Conservation (phyloP, 2,329 filamentous ascomycete species). For the Nectriaceae sp. region DNA sequence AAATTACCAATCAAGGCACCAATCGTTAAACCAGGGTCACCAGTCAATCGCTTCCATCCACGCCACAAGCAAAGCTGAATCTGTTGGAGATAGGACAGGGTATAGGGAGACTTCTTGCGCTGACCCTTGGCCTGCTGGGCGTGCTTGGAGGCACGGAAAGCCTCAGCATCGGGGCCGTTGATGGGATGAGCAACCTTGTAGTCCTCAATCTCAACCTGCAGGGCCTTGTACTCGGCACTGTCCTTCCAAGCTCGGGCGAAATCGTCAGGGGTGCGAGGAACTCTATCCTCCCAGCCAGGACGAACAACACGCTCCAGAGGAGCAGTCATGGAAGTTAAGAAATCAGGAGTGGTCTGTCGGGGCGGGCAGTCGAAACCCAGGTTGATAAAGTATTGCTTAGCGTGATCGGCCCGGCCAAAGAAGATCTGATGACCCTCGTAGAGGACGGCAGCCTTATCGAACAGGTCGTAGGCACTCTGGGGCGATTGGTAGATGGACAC, state of each 20-base stretch:
- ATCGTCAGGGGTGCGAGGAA: constrained; percentile 62
- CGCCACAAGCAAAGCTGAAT: constrained; percentile 78
- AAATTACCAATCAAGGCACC: constrained; percentile 72
- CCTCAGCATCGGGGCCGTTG: constrained; percentile 56
- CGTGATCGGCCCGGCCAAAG: constrained; percentile 61
- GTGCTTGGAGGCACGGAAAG: constrained; percentile 56
- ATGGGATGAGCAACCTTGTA: constrained; percentile 57
- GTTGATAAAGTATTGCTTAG: constrained; percentile 65
- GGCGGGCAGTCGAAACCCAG: constrained; percentile 68
- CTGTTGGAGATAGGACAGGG: constrained; percentile 76
- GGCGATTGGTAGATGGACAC: constrained; percentile 77
- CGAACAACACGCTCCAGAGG: constrained; percentile 57
- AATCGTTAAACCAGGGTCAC: constrained; percentile 75
- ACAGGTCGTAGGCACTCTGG: constrained; percentile 64
- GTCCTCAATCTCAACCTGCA: constrained; percentile 56
- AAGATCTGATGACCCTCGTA: constrained; percentile 65
- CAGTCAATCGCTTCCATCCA: constrained; percentile 74
- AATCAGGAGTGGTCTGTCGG: constrained; percentile 70
- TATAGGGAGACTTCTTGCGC: constrained; percentile 77
- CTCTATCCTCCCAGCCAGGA: constrained; percentile 56
- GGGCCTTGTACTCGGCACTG: constrained; percentile 50
- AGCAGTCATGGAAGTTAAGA: constrained; percentile 70
- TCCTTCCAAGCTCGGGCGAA: constrained; percentile 61
- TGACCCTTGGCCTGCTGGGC: constrained; percentile 58
- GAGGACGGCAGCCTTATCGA: constrained; percentile 60